Percentiles rank a stretch among this genome's conserved stretches.
Evolutionary conservation across 352 stramenopile species (phyloP).

Genomic region (Globisporangium lucens): DNA sequence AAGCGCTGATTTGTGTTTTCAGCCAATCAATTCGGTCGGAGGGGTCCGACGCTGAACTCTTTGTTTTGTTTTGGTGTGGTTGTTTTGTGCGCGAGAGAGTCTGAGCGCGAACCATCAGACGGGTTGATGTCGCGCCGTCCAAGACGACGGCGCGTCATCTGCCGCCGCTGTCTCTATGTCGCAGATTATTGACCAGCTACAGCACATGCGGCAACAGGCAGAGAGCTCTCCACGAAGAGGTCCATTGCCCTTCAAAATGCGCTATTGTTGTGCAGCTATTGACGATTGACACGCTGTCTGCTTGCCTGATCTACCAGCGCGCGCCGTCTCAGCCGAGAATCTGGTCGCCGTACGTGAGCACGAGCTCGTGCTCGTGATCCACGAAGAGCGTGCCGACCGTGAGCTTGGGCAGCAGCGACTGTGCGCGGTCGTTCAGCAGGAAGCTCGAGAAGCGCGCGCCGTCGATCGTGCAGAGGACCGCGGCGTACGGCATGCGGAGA

Average conservation of each 20-base stretch:
- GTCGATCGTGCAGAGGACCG: constrained; percentile 59
- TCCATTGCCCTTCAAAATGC: not conserved
- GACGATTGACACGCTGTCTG: not conserved
- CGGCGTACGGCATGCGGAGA: constrained; percentile 52
- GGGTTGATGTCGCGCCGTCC: not conserved
- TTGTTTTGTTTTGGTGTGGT: not conserved
- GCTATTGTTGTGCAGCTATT: not conserved
- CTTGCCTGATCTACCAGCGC: not conserved
- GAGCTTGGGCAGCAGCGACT: constrained; percentile 58
- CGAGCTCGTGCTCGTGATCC: constrained; percentile 55
- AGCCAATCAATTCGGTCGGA: not conserved
- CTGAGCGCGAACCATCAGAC: not conserved
- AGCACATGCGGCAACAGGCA: not conserved
- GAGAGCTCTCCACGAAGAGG: not conserved
- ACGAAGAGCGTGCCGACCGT: constrained; percentile 63
- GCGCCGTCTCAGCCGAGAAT: constrained; percentile 34
- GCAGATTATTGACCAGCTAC: not conserved
- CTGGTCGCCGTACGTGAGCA: constrained; percentile 67
- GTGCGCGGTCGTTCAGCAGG: constrained; percentile 57
- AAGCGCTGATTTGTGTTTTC: not conserved
- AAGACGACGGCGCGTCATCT: not conserved
- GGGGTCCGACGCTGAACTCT: not conserved
- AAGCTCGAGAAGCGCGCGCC: constrained; percentile 47
- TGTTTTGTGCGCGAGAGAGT: not conserved
- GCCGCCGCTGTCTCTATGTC: constrained; percentile 1